Evolutionary conservation across 2,329 filamentous ascomycete genomes (phyloP).

Genomic region (Aspergillus carbonarius): DNA sequence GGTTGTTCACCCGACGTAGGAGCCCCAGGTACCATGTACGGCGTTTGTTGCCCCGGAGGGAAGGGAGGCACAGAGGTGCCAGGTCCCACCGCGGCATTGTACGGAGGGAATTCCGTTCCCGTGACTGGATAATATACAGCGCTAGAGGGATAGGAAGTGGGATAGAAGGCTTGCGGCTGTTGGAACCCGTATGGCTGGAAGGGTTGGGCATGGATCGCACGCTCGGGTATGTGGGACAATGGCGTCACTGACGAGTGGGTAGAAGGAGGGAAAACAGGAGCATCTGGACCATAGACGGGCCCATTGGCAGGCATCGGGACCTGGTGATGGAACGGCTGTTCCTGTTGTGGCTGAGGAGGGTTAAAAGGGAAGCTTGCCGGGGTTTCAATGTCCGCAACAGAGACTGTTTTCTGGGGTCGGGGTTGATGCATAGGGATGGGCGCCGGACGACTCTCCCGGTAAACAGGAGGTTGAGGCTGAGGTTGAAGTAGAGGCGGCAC

Average conservation of each 20-base stretch:
- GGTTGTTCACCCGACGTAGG: constrained; percentile 35
- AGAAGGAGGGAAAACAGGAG: constrained; percentile 60
- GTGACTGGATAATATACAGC: constrained; percentile 68
- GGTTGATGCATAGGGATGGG: constrained; percentile 86
- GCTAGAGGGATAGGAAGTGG: constrained; percentile 57
- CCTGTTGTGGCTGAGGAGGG: constrained; percentile 64
- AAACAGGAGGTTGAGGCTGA: constrained; percentile 55
- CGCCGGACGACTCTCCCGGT: constrained; percentile 60
- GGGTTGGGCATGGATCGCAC: constrained; percentile 83
- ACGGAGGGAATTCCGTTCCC: constrained; percentile 41
- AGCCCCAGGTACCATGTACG: constrained; percentile 34
- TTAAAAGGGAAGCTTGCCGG: constrained; percentile 64
- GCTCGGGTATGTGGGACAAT: constrained; percentile 86
- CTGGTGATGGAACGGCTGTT: constrained; percentile 92
- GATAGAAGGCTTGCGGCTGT: constrained; percentile 58
- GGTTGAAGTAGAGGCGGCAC: constrained; percentile 34
- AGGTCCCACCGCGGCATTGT: constrained; percentile 48
- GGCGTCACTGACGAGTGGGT: constrained; percentile 70
- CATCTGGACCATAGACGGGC: constrained; percentile 54
- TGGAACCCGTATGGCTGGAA: constrained; percentile 76
- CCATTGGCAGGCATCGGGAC: constrained; percentile 73
- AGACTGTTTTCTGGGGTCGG: constrained; percentile 89
- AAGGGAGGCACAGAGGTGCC: constrained; percentile 56
- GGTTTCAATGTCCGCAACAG: constrained; percentile 87
- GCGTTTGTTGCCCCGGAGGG: constrained; percentile 52